These are phyloP conservation scores for Endothia cerciana DNA, from an alignment of 2,329 filamentous ascomycete genomes.

Conservation along the genomic window DNA sequence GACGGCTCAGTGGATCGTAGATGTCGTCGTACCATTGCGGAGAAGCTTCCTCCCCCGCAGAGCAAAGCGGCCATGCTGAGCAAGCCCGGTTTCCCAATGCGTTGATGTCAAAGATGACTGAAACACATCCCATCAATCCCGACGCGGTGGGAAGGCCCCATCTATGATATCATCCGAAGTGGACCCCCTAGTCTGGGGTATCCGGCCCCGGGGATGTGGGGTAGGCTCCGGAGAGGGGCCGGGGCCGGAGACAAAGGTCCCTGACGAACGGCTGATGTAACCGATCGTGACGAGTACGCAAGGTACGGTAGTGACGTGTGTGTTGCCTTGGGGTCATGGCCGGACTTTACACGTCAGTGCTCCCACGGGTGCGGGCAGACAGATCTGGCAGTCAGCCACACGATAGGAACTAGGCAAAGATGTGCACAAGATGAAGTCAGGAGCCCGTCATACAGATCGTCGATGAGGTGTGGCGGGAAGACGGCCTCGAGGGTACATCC, in stretches of 20 bases:
- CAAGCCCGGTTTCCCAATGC: not conserved
- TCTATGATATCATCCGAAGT: constrained; percentile 24
- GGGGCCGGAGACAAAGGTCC: not conserved
- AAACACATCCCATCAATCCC: not conserved
- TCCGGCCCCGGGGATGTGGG: constrained; percentile 16
- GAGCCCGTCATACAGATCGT: constrained; percentile 8
- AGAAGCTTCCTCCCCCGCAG: not conserved
- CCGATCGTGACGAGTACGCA: not conserved
- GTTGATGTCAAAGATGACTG: not conserved
- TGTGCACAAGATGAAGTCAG: constrained; percentile 9
- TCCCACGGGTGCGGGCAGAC: not conserved
- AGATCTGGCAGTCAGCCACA: not conserved
- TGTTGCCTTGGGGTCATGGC: not conserved
- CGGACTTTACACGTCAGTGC: not conserved
- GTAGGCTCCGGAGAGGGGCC: constrained; percentile 10
- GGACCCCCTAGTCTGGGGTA: constrained; percentile 12
- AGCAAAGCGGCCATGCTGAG: not conserved
- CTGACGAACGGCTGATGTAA: constrained; percentile 20
- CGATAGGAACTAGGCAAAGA: constrained; percentile 3
- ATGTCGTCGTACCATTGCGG: not conserved
- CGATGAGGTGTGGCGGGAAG: constrained; percentile 23
- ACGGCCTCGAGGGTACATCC: not conserved
- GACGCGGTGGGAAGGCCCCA: not conserved
- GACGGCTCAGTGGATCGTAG: not conserved
- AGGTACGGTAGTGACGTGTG: not conserved